Percentiles rank a stretch among this genome's conserved stretches.
Evolutionary conservation across 2,329 filamentous ascomycete species (phyloP).

Genomic region (Colletotrichum sp.): DNA sequence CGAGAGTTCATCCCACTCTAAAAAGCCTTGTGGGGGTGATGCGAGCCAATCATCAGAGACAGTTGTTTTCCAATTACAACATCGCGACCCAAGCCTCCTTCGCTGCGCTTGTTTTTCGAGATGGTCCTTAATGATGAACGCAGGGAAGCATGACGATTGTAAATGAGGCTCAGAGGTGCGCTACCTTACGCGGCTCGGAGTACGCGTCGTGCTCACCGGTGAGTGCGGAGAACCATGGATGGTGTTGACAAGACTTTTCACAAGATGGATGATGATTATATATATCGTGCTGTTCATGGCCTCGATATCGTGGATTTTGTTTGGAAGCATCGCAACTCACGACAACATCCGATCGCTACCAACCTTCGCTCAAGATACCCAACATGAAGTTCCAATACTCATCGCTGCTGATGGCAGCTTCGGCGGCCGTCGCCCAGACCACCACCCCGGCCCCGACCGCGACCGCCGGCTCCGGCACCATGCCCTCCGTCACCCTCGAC

Average conservation of each 20-base stretch:
- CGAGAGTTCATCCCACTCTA: not conserved
- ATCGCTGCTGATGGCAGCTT: not conserved
- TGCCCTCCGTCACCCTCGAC: not conserved
- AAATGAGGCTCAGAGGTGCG: not conserved
- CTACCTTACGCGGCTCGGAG: not conserved
- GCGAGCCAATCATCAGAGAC: not conserved
- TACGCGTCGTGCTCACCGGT: not conserved
- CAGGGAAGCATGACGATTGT: not conserved
- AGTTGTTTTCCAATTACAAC: not conserved
- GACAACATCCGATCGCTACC: not conserved
- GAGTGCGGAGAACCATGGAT: not conserved
- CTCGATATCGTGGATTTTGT: fast-evolving
- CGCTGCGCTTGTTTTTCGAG: not conserved
- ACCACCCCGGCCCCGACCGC: not conserved
- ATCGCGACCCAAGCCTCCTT: not conserved
- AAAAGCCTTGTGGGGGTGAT: not conserved
- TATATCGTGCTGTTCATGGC: not conserved
- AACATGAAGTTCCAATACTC: not conserved
- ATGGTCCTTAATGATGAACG: not conserved
- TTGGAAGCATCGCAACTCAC: not conserved
- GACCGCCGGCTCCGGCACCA: not conserved
- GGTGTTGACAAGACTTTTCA: not conserved
- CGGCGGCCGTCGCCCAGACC: not conserved
- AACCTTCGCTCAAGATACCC: not conserved
- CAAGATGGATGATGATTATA: not conserved